Evolutionary conservation across 305 asterid genomes (phyloP), one percentile per base, ranked within the genome.

Genomic region (Fraxinus sp.): DNA sequence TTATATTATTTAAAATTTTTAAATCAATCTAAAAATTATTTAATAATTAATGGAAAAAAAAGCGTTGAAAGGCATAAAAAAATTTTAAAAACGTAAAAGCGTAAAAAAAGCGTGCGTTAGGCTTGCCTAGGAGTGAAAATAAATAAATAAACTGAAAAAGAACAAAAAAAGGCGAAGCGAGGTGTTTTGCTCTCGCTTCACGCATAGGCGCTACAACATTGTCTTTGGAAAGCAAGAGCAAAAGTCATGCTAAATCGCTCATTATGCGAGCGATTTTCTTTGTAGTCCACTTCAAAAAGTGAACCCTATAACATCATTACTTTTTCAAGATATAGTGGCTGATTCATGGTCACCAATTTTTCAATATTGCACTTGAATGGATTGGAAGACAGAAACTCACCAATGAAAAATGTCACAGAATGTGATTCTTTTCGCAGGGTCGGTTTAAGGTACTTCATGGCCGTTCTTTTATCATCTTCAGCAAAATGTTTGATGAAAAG

Each of bases 381-480:
- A 68, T 79, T 77, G 70, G 82, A 80, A 55, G 8, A 13, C 2
- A 11, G 79, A 83, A 82, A 83, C 97, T 88, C 81, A 95, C 99
- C 99, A 32, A 90, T 91, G 90, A 93, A 94, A 85, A 95, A 95
- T 28, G 97, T 95, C 3, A 92, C 83, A 75, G 91, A 83, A 84
- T 94, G 97, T 7, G 99, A 94, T 72, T 95, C 98, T 88, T 86
- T 85, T 49, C 85, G 87, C 79, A 86, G 98, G 18, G 92, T 87
- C 22, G 99, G 99, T 84, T 89, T 94, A 52, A 95, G 95, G 93
- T 94, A 95, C 79, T 90, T 94, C 98, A 93, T 91, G 78, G 98
- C 99, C 83, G 86, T 94, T 70, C 92, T 89, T 88, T 52, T 89
- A 81, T 95, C 90, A 88, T 94, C 96, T 83, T 89, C 90, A 62